Percentiles rank a stretch among this genome's conserved stretches.
These are phyloP conservation scores for Thermoascus crustaceus DNA, from an alignment of 2,329 filamentous ascomycete genomes.

Conservation along the genomic window DNA sequence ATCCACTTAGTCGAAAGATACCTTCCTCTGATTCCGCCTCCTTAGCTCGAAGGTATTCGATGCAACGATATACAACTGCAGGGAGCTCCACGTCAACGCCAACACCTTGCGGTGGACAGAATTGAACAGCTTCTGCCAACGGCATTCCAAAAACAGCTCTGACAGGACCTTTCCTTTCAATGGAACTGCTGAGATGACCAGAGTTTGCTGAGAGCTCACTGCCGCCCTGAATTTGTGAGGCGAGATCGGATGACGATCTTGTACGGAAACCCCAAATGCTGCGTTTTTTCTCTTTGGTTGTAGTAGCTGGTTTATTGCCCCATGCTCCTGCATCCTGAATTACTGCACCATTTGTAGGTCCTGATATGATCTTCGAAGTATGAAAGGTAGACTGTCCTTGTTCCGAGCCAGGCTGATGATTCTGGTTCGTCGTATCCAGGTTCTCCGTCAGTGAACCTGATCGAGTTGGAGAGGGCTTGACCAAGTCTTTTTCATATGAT, in stretches of 20 bases:
- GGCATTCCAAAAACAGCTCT: slow-evolving; percentile 77
- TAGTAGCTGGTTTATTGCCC: slow-evolving; percentile 63
- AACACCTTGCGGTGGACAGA: slow-evolving; percentile 62
- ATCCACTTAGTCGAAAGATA: slow-evolving; percentile 95
- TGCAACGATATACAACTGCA: slow-evolving; percentile 88
- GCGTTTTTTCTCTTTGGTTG: slow-evolving; percentile 73
- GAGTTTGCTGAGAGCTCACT: slow-evolving; percentile 38
- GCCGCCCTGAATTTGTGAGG: slow-evolving; percentile 27
- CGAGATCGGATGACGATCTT: slow-evolving; percentile 62
- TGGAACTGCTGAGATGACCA: slow-evolving; percentile 41
- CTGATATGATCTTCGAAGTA: slow-evolving; percentile 60
- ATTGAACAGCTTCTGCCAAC: slow-evolving; percentile 76
- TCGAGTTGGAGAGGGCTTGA: slow-evolving; percentile 28
- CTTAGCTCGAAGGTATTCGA: slow-evolving; percentile 82
- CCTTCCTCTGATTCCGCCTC: slow-evolving; percentile 80
- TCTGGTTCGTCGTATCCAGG: slow-evolving; percentile 16
- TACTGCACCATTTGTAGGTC: slow-evolving; percentile 70
- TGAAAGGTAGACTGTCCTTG: slow-evolving; percentile 23
- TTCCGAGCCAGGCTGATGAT: slow-evolving; percentile 21
- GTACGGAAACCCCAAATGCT: slow-evolving; percentile 58
- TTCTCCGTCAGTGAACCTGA: slow-evolving; percentile 22
- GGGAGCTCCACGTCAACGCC: slow-evolving; percentile 73
- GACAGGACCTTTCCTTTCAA: slow-evolving; percentile 46
- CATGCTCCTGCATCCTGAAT: slow-evolving; percentile 78
- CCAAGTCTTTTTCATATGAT: slow-evolving; percentile 23